These are phyloP conservation scores for Schizopora paradoxa DNA, from an alignment of 1,284 basidiomycete species.

Conservation along the genomic window DNA sequence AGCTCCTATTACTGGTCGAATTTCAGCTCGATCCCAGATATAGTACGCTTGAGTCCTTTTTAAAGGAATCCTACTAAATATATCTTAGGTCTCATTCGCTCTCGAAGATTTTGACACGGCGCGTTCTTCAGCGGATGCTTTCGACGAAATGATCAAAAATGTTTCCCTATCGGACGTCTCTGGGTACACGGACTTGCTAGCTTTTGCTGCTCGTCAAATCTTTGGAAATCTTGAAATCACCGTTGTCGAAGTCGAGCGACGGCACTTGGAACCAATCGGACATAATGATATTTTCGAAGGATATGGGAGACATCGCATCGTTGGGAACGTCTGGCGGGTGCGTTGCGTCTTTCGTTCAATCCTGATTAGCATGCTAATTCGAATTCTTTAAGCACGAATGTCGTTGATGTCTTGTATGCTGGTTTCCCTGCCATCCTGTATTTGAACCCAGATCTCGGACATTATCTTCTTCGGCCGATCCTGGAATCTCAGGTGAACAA, in stretches of 20 bases:
- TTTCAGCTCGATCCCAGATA: slow-evolving; percentile 8
- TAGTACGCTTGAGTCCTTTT: slow-evolving; percentile 16
- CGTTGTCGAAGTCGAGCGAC: slow-evolving; percentile 23
- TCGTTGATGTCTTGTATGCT: neutral
- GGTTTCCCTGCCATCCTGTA: neutral
- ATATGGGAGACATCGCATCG: neutral
- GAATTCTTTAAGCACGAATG: neutral
- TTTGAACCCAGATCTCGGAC: slow-evolving; percentile 1
- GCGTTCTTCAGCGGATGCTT: slow-evolving; percentile 24
- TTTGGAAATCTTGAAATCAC: slow-evolving; percentile 37
- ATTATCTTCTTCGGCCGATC: neutral
- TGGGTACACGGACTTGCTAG: slow-evolving; percentile 35
- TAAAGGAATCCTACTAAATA: slow-evolving; percentile 14
- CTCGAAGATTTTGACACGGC: slow-evolving; percentile 33
- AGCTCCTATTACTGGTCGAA: slow-evolving; percentile 30
- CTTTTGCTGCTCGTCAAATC: slow-evolving; percentile 34
- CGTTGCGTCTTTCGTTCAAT: neutral
- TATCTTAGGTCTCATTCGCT: slow-evolving; percentile 34
- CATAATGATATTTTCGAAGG: slow-evolving; percentile 15
- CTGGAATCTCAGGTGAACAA: slow-evolving; percentile 1
- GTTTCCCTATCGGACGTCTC: slow-evolving; percentile 26
- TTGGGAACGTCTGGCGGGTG: neutral
- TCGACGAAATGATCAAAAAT: slow-evolving; percentile 33
- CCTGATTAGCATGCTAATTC: neutral
- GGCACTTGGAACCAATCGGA: slow-evolving; percentile 25